Evolutionary conservation across 371 early-diverging fungal genomes (phyloP).

Genomic region (Mucor lusitanicus): DNA sequence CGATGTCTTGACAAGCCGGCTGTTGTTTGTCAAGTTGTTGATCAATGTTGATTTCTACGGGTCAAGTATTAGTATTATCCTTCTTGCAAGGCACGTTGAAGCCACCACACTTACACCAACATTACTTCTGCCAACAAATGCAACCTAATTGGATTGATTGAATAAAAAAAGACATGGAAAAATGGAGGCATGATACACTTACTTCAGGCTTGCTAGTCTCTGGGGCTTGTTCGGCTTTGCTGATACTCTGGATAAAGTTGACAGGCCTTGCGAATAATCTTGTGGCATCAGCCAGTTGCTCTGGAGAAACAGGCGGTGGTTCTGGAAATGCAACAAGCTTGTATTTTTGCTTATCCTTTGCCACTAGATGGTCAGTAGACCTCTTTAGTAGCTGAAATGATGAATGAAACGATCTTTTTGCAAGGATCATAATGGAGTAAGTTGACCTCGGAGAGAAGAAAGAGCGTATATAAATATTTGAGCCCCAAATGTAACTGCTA

Average conservation of each 20-base stretch:
- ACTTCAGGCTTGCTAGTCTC: conserved; percentile 35
- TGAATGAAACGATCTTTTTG: conserved; percentile 10
- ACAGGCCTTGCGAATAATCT: conserved; percentile 45
- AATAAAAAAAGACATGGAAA: background rate
- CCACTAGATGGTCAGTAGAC: conserved; percentile 8
- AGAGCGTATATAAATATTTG: background rate
- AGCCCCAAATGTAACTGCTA: background rate
- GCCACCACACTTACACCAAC: conserved; percentile 52
- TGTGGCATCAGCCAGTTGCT: conserved; percentile 25
- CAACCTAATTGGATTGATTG: conserved; percentile 44
- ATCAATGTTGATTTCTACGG: conserved; percentile 71
- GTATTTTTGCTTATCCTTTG: conserved; percentile 18
- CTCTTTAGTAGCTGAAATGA: conserved; percentile 3
- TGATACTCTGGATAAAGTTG: conserved; percentile 40
- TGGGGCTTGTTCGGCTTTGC: conserved; percentile 35
- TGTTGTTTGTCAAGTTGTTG: conserved; percentile 62
- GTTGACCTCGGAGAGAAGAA: background rate
- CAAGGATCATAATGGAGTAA: conserved; percentile 10
- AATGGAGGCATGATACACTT: background rate
- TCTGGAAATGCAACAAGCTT: conserved; percentile 34
- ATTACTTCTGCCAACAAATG: conserved; percentile 80
- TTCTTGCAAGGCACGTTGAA: background rate
- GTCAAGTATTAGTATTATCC: background rate
- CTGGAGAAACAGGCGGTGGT: conserved; percentile 14
- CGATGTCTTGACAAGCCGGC: conserved; percentile 70